These are phyloP conservation scores for Buxus sempervirens DNA, from an alignment of 164 flowering plant genomes.

Conservation along the genomic window DNA sequence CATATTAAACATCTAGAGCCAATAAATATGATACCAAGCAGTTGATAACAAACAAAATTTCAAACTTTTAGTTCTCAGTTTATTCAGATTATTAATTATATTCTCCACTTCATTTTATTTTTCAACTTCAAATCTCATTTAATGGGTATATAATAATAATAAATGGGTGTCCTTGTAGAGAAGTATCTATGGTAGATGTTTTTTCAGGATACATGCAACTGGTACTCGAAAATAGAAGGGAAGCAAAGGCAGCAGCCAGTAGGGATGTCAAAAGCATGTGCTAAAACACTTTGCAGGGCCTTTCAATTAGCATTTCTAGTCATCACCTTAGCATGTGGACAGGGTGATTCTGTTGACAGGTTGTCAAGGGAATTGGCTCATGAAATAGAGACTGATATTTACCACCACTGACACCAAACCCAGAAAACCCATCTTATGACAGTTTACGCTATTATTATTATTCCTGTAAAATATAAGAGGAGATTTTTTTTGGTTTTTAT, in stretches of 20 bases:
- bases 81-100: no score
- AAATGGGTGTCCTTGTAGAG: no score
- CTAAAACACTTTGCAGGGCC: conserved; percentile 68
- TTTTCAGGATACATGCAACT: conserved; percentile 80
- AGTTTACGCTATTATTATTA: background rate
- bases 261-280: conserved; percentile 25
- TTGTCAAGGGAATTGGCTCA: no score
- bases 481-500: no score
- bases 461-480: no score
- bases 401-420: conserved; percentile 6
- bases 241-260: conserved; percentile 28
- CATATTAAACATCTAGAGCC: no score
- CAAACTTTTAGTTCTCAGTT: no score
- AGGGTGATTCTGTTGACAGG: conserved; percentile 83
- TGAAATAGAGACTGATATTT: conserved; percentile 55
- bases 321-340: conserved; percentile 79
- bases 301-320: conserved; percentile 79
- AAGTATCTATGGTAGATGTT: conserved; percentile 44
- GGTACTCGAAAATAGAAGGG: conserved; percentile 59
- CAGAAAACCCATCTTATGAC: background rate
- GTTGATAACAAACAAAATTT: no score
- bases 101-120: no score
- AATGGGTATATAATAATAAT: no score
- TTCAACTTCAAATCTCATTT: no score
- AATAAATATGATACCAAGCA: no score